Conservation (phyloP, 495 filamentous ascomycete genomes). For the Oidiodendron maius region DNA sequence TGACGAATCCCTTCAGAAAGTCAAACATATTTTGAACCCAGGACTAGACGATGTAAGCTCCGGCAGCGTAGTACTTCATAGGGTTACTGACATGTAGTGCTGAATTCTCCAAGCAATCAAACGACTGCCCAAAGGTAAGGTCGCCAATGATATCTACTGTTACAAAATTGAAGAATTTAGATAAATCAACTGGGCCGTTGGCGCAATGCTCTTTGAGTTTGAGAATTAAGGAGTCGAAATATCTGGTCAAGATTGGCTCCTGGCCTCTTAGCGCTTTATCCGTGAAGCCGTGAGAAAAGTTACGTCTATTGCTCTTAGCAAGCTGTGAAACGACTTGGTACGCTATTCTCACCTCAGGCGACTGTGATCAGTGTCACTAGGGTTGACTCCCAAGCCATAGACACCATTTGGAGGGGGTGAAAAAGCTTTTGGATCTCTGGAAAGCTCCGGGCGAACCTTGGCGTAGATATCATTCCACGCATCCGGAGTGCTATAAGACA, state of each 20-base stretch:
- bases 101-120: constrained; percentile 27
- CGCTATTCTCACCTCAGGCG: constrained; percentile 27
- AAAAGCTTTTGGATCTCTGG: constrained; percentile 22
- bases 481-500: constrained; percentile 28
- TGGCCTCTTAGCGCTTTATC: constrained; percentile 43
- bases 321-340: not conserved
- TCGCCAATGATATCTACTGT: constrained; percentile 47
- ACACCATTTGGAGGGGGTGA: not conserved
- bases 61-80: not conserved
- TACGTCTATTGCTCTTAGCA: constrained; percentile 23
- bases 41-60: not conserved
- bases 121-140: constrained; percentile 43
- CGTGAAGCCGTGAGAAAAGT: constrained; percentile 47
- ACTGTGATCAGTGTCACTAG: constrained; percentile 44
- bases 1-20: not conserved
- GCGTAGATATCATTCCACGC: constrained; percentile 17
- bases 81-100: not conserved
- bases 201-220: constrained; percentile 24
- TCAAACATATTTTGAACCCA: not conserved
- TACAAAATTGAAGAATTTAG: constrained; percentile 38
- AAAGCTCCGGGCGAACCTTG: constrained; percentile 26
- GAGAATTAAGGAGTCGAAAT: constrained; percentile 39
- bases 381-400: constrained; percentile 28
- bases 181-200: constrained; percentile 17
- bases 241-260: constrained; percentile 34